A percentile compares a stretch with the other conserved stretches of the same genome.
phyloP scores from a whole-genome alignment of 495 filamentous ascomycete species.

The Cercophora samala region DNA sequence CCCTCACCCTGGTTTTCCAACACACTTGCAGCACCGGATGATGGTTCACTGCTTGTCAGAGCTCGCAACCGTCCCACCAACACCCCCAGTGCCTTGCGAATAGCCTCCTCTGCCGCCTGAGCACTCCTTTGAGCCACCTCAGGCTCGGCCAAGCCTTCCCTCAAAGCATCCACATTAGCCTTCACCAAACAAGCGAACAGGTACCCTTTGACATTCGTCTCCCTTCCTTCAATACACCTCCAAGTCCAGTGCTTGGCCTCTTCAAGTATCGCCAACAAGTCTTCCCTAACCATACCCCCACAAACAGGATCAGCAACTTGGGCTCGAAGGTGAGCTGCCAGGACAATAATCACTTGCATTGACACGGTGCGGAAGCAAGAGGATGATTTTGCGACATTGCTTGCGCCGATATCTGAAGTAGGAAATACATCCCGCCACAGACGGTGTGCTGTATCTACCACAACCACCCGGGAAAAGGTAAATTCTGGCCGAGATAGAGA shows the following conservation, averaged over 20 bases:
- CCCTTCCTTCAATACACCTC: constrained; percentile 44
- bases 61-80: neutral
- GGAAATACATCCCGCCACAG: constrained; percentile 47
- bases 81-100: neutral
- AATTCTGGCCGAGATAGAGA: constrained; percentile 41
- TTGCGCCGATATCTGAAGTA: neutral
- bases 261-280: constrained; percentile 47
- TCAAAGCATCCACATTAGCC: constrained; percentile 46
- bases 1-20: neutral
- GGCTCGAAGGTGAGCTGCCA: constrained; percentile 50
- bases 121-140: constrained; percentile 34
- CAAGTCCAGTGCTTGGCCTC: constrained; percentile 46
- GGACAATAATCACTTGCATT: constrained; percentile 45
- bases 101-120: constrained; percentile 38
- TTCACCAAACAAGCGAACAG: constrained; percentile 41
- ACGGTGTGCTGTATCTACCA: constrained; percentile 50
- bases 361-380: constrained; percentile 42
- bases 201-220: constrained; percentile 58
- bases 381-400: constrained; percentile 25
- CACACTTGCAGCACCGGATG: neutral
- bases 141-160: constrained; percentile 34
- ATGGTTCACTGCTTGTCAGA: neutral
- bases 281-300: constrained; percentile 39
- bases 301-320: constrained; percentile 24
- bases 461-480: constrained; percentile 49